These are phyloP conservation scores for Inonotus obliquus DNA, from an alignment of 1,284 basidiomycete species.

Conservation along the genomic window DNA sequence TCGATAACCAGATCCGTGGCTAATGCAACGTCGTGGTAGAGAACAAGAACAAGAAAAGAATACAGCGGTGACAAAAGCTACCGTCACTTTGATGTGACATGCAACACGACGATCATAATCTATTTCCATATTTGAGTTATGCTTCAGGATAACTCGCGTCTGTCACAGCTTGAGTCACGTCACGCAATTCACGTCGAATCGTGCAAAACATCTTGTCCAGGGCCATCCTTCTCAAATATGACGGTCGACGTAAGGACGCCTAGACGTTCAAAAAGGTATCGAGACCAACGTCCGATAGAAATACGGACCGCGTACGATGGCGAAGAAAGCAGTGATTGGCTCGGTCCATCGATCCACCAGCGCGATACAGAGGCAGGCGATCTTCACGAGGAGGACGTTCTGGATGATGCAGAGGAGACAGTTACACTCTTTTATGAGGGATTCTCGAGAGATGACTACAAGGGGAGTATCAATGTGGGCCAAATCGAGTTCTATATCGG, in stretches of 20 bases:
- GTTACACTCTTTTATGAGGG: conserved; percentile 39
- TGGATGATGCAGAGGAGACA: conserved; percentile 27
- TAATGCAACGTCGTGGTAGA: too few relatives aligned
- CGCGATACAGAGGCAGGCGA: conserved; percentile 35
- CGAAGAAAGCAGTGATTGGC: conserved; percentile 36
- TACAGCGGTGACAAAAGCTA: too few relatives aligned
- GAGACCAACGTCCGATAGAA: conserved; percentile 47
- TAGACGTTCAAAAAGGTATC: conserved; percentile 49
- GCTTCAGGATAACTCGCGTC: too few relatives aligned
- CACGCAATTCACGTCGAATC: background rate
- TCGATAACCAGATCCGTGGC: too few relatives aligned
- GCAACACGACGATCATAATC: too few relatives aligned
- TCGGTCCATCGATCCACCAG: conserved; percentile 33
- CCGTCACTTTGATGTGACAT: too few relatives aligned
- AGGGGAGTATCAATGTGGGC: conserved; percentile 18
- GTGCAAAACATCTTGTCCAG: background rate
- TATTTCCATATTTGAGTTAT: too few relatives aligned
- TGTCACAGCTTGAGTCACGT: background rate
- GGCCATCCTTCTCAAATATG: background rate
- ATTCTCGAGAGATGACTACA: conserved; percentile 23
- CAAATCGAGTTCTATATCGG: conserved; percentile 51
- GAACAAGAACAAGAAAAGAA: too few relatives aligned
- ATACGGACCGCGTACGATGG: conserved; percentile 28
- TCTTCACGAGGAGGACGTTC: conserved; percentile 24
- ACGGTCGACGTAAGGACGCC: conserved; percentile 20